These are phyloP conservation scores for Clitoria ternatea DNA, from an alignment of 306 rosid species.

Conservation along the genomic window DNA sequence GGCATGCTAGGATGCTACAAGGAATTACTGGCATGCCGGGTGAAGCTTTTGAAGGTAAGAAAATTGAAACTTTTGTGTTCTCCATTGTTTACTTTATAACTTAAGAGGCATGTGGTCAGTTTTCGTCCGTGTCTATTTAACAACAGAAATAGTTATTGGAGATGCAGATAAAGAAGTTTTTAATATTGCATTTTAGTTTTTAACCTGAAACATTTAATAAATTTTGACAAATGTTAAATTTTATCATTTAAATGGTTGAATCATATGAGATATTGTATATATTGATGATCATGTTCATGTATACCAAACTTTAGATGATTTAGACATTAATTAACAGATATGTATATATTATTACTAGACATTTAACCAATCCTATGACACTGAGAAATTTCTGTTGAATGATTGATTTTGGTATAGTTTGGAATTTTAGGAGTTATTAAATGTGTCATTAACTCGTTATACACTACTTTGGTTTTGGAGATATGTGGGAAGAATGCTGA, in stretches of 20 bases:
- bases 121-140: not conserved
- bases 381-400: no score
- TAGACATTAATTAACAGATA: not conserved
- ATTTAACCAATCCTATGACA: no score
- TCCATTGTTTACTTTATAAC: not conserved
- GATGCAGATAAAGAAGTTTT: not conserved
- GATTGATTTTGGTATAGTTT: not conserved
- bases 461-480: not conserved
- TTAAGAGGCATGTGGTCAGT: not conserved
- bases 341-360: not conserved
- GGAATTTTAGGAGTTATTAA: not conserved
- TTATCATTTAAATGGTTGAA: not conserved
- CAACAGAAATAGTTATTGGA: not conserved
- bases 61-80: slow-evolving; percentile 1
- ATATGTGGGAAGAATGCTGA: not conserved
- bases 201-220: not conserved
- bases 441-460: no score
- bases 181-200: not conserved
- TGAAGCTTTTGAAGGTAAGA: slow-evolving; percentile 61
- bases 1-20: slow-evolving; percentile 62
- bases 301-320: not conserved
- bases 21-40: slow-evolving; percentile 58
- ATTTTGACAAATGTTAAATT: not conserved
- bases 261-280: not conserved
- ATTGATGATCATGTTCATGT: no score